Evolutionary conservation across 2,329 filamentous ascomycete species (phyloP).

Genomic region (Tolypocladium pustulatum): DNA sequence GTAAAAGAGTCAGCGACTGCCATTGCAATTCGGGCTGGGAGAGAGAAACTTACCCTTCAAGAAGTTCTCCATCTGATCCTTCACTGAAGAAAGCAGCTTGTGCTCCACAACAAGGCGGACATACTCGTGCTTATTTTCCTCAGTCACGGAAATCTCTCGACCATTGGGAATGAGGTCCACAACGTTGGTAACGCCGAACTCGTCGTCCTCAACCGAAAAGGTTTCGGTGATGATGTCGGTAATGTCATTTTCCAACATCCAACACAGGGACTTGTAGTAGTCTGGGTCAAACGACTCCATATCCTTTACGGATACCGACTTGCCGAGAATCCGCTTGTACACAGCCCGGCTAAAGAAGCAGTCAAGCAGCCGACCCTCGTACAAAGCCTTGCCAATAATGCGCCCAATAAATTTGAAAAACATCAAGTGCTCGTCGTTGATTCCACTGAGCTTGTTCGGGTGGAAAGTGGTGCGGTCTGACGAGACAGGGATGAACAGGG

Average conservation of each 20-base stretch:
- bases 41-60: slow-evolving; percentile 52
- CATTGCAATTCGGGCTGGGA: neutral
- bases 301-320: slow-evolving; percentile 92
- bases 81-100: slow-evolving; percentile 81
- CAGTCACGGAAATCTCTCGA: slow-evolving; percentile 84
- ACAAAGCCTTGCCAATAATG: slow-evolving; percentile 95
- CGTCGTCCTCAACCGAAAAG: slow-evolving; percentile 88
- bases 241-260: slow-evolving; percentile 98
- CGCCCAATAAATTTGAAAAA: slow-evolving; percentile 99
- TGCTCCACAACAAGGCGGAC: slow-evolving; percentile 91
- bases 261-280: slow-evolving; percentile 96
- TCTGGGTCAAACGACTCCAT: slow-evolving; percentile 98
- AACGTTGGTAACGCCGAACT: slow-evolving; percentile 80
- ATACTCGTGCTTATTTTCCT: slow-evolving; percentile 98
- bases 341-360: slow-evolving; percentile 98
- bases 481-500: slow-evolving; percentile 89
- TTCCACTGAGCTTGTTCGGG: slow-evolving; percentile 83
- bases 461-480: slow-evolving; percentile 98
- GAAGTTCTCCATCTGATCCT: slow-evolving; percentile 91
- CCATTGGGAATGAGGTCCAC: slow-evolving; percentile 83
- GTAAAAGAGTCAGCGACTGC: slow-evolving; percentile 1
- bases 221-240: slow-evolving; percentile 95
- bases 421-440: slow-evolving; percentile 91
- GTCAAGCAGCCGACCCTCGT: slow-evolving; percentile 89
- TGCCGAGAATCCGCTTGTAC: slow-evolving; percentile 94